Percentiles rank a stretch among this genome's conserved stretches.
phyloP scores from a whole-genome alignment of 2,329 filamentous ascomycete species.

The Dothideomycetes sp. region DNA sequence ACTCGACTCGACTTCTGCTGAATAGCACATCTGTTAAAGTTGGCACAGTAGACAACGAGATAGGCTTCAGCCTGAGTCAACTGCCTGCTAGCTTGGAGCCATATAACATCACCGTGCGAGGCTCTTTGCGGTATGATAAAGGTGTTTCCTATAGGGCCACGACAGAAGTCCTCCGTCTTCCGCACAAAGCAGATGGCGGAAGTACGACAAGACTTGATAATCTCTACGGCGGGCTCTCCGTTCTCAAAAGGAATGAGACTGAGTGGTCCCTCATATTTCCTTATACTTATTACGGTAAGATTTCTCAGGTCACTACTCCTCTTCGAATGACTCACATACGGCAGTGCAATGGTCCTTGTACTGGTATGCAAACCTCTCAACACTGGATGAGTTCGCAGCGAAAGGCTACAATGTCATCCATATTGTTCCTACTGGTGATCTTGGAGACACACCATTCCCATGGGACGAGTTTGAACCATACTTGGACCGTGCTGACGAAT shows the following conservation, averaged over 20 bases:
- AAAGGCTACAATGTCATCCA: slow-evolving; percentile 37
- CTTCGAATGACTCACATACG: neutral
- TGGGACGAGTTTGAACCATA: slow-evolving; percentile 27
- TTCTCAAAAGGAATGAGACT: slow-evolving; percentile 21
- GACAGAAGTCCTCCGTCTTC: slow-evolving; percentile 27
- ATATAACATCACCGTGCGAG: slow-evolving; percentile 26
- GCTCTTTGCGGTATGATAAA: slow-evolving; percentile 15
- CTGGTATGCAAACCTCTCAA: slow-evolving; percentile 20
- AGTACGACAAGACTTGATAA: slow-evolving; percentile 35
- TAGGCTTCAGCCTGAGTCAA: slow-evolving; percentile 16
- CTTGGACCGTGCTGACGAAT: slow-evolving; percentile 29
- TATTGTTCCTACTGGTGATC: slow-evolving; percentile 18
- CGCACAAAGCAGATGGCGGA: slow-evolving; percentile 25
- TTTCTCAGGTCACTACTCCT: neutral
- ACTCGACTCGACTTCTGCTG: slow-evolving; percentile 12
- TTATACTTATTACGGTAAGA: slow-evolving; percentile 30
- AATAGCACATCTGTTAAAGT: slow-evolving; percentile 18
- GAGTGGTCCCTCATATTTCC: slow-evolving; percentile 30
- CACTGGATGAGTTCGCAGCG: slow-evolving; percentile 25
- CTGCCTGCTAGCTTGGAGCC: slow-evolving; percentile 17
- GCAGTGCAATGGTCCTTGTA: slow-evolving; percentile 23
- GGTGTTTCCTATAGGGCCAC: slow-evolving; percentile 23
- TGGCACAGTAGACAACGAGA: slow-evolving; percentile 24
- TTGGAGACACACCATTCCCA: slow-evolving; percentile 25
- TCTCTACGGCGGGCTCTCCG: slow-evolving; percentile 31